These are phyloP conservation scores for Skeletonema potamos DNA, from an alignment of 108 stramenopile species.

Conservation along the genomic window DNA sequence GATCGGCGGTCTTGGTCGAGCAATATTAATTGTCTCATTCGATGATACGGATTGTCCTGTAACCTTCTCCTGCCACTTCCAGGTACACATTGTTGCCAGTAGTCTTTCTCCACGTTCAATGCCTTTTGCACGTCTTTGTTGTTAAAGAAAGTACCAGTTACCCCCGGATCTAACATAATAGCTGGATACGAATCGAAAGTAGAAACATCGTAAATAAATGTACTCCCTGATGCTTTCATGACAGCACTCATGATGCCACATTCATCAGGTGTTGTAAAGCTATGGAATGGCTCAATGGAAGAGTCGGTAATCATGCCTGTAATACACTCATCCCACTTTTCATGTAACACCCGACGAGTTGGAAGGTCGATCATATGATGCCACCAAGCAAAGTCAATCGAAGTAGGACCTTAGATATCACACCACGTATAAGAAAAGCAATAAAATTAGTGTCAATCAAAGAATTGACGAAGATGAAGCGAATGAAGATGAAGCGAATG, in stretches of 20 bases:
- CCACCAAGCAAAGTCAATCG: conserved; percentile 77
- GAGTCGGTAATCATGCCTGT: conserved; percentile 20
- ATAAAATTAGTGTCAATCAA: no score
- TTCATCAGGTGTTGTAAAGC: conserved; percentile 68
- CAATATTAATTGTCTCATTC: conserved; percentile 32
- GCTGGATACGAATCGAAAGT: conserved; percentile 58
- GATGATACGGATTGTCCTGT: not conserved
- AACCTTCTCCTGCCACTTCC: conserved; percentile 57
- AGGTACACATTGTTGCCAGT: conserved; percentile 65
- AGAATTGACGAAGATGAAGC: no score
- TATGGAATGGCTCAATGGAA: conserved; percentile 51
- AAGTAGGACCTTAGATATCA: conserved; percentile 62
- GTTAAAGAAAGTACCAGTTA: conserved; percentile 52
- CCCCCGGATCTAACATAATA: conserved; percentile 18
- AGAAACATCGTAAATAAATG: conserved; percentile 67
- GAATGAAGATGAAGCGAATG: no score
- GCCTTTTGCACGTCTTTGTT: conserved; percentile 54
- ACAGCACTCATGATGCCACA: conserved; percentile 63
- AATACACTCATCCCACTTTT: conserved; percentile 56
- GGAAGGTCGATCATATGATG: conserved; percentile 75
- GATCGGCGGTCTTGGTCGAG: conserved; percentile 65
- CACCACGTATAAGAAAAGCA: no score
- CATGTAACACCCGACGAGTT: conserved; percentile 41
- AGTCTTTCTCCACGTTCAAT: conserved; percentile 46
- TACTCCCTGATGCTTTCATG: conserved; percentile 56